Evolutionary conservation across 192 early-diverging fungal genomes (phyloP).

Genomic region (Coemansia sp.): DNA sequence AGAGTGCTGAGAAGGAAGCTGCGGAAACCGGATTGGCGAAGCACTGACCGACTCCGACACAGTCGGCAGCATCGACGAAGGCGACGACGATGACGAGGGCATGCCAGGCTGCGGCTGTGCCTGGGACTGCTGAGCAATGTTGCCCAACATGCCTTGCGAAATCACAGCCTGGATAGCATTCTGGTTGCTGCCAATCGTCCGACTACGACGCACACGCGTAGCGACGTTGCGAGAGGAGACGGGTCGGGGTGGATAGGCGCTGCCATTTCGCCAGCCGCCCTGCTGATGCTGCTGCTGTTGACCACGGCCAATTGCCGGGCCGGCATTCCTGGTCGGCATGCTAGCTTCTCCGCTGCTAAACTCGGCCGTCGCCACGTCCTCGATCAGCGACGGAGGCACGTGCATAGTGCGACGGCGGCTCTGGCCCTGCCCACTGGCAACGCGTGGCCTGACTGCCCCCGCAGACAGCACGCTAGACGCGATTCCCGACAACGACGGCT

Average conservation of each 20-base stretch:
- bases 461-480: background rate
- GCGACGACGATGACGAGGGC: background rate
- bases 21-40: constrained; percentile 8
- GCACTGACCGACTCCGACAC: constrained; percentile 20
- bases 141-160: background rate
- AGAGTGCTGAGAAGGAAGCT: background rate
- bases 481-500: background rate
- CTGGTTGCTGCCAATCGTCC: constrained; percentile 28
- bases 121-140: background rate
- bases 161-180: constrained; percentile 1
- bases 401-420: constrained; percentile 49
- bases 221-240: background rate
- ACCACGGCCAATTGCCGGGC: background rate
- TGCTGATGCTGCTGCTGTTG: constrained; percentile 7
- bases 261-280: constrained; percentile 5
- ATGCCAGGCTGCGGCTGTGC: background rate
- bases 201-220: constrained; percentile 27
- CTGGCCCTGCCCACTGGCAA: constrained; percentile 4
- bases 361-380: constrained; percentile 36
- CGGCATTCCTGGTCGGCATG: background rate
- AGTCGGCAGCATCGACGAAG: constrained; percentile 14
- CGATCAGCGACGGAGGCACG: constrained; percentile 46
- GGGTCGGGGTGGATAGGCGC: constrained; percentile 17
- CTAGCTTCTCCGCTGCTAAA: constrained; percentile 12
- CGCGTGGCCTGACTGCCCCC: background rate